Base-by-base conservation (phyloP, 768 basidiomycete species). In the Gymnopilus junonius region DNA sequence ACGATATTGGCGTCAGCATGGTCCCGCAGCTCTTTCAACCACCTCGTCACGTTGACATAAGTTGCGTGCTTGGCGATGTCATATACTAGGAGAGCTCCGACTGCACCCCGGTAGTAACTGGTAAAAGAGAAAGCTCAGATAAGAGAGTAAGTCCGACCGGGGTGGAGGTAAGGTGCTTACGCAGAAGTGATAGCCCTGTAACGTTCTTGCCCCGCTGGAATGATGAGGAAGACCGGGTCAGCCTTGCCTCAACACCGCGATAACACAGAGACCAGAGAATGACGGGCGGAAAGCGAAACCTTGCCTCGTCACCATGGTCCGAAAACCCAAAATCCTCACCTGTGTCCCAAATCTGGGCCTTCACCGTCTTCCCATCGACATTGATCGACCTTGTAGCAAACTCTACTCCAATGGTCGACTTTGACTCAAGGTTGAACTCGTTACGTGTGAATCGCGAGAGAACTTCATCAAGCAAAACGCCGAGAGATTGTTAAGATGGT, bases 271-370 rank as follows among this genome's bases (percentile, higher is more conserved):
- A 12, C 15, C 45, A 14, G 45, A 15, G 10, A 14, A 53, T 4
- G 25, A 37, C 32, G 34, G 59, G 37, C 27, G 29, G n/a, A n/a
- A n/a, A 27, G 55, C 59, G 37, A 23, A 46, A 53, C 59, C 21
- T 12, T 42, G 59, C 61, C 63, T 62, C 51, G 59, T 62, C 63
- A 61, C 55, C 56, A 55, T 20, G 53, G 45, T 62, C 59, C 55
- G 39, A 43, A 53, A 61, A n/a, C 37, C 35, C 48, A 60, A 17
- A 58, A 58, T 54, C 77, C 91, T 69, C 69, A 94, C 94, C 95
- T 69, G 97, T 99, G 79, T 99, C 97, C 97, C 97, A 99, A 71
- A 99, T 92, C 79, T 99, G 97, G 21, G 97, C 97, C 79, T 99
- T 99, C 69, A 99, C 87, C 2, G 90, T 95, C 88, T 99, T 99